phyloP scores from a whole-genome alignment of 2,329 filamentous ascomycete genomes.

The Parastagonospora avenae region DNA sequence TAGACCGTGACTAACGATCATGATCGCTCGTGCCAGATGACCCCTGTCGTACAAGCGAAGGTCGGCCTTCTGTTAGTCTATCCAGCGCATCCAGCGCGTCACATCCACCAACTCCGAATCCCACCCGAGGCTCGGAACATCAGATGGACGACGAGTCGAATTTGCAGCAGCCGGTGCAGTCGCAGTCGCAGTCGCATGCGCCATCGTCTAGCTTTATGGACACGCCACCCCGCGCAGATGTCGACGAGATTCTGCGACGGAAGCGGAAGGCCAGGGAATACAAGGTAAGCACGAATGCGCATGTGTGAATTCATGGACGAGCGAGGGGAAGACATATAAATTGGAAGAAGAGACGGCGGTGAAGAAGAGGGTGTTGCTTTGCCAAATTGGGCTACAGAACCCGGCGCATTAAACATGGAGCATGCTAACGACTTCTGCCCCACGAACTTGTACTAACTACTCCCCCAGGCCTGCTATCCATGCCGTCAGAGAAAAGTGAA shows the following conservation, averaged over 20 bases:
- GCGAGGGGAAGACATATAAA: neutral
- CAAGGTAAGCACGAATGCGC: slow-evolving; percentile 43
- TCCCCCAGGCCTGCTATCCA: slow-evolving; percentile 53
- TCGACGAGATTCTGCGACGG: slow-evolving; percentile 56
- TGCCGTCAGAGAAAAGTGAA: slow-evolving; percentile 55
- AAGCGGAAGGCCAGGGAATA: slow-evolving; percentile 59
- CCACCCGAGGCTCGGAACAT: slow-evolving; percentile 25
- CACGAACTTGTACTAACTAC: slow-evolving; percentile 24
- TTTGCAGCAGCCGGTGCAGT: slow-evolving; percentile 7
- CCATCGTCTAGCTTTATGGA: slow-evolving; percentile 29
- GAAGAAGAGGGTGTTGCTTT: slow-evolving; percentile 8
- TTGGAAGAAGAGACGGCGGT: neutral
- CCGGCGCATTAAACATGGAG: slow-evolving; percentile 15
- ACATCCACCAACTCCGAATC: slow-evolving; percentile 5
- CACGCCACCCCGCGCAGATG: slow-evolving; percentile 51
- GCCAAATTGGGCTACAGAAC: slow-evolving; percentile 20
- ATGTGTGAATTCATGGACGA: neutral
- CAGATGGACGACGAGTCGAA: slow-evolving; percentile 27
- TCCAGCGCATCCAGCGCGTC: slow-evolving; percentile 9
- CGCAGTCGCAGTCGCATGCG: slow-evolving; percentile 31
- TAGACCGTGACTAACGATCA: slow-evolving; percentile 14
- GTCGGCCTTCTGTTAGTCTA: slow-evolving; percentile 10
- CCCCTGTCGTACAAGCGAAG: slow-evolving; percentile 7
- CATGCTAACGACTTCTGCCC: slow-evolving; percentile 11
- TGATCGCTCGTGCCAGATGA: neutral